These are phyloP conservation scores for Bimuria novae-zelandiae DNA, from an alignment of 2,329 filamentous ascomycete genomes.

Conservation along the genomic window DNA sequence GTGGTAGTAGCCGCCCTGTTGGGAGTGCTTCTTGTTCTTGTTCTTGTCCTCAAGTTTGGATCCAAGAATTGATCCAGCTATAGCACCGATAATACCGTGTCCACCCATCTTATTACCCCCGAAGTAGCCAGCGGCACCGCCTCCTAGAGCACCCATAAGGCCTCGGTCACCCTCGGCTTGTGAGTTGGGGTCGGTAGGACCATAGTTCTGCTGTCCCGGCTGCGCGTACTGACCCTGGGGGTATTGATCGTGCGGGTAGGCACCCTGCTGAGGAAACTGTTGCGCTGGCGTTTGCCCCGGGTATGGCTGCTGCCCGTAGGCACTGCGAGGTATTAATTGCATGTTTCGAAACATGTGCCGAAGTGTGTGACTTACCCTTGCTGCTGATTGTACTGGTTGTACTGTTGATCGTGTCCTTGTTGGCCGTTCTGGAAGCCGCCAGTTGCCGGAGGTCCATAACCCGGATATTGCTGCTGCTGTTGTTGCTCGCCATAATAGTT, in stretches of 20 bases:
- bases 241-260: slow-evolving; percentile 45
- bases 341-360: slow-evolving; percentile 21
- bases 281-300: slow-evolving; percentile 37
- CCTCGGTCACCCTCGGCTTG: slow-evolving; percentile 61
- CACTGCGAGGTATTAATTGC: slow-evolving; percentile 18
- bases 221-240: slow-evolving; percentile 45
- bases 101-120: slow-evolving; percentile 60
- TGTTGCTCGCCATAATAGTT: slow-evolving; percentile 42
- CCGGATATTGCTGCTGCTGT: slow-evolving; percentile 36
- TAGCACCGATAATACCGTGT: slow-evolving; percentile 61
- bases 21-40: slow-evolving; percentile 55
- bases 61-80: slow-evolving; percentile 62
- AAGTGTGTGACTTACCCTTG: slow-evolving; percentile 35
- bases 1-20: slow-evolving; percentile 2
- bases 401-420: slow-evolving; percentile 32
- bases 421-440: slow-evolving; percentile 57
- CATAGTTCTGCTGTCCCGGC: slow-evolving; percentile 46
- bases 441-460: slow-evolving; percentile 53
- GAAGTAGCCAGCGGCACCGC: slow-evolving; percentile 61
- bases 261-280: slow-evolving; percentile 50
- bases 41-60: slow-evolving; percentile 59
- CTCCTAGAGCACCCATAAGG: slow-evolving; percentile 60
- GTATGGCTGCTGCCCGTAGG: slow-evolving; percentile 35
- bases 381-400: slow-evolving; percentile 41
- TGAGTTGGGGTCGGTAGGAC: slow-evolving; percentile 50